Conservation (phyloP, 495 filamentous ascomycete genomes). For the Xylaria sp. region DNA sequence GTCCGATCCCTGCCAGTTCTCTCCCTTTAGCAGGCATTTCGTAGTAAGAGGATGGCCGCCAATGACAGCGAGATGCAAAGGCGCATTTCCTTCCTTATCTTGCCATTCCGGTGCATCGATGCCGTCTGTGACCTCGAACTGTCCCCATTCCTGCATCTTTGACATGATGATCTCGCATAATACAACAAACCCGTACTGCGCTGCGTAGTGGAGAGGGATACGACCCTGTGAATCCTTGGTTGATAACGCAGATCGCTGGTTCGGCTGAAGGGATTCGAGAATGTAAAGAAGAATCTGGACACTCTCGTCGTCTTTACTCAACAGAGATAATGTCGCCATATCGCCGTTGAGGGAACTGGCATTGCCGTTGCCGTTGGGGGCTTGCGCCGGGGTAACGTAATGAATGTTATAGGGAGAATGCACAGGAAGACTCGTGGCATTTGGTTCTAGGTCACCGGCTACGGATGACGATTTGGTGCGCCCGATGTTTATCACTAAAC, state of each 20-base stretch:
- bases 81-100: constrained; percentile 89
- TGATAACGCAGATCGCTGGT: constrained; percentile 72
- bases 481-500: constrained; percentile 88
- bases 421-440: constrained; percentile 54
- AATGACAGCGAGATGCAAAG: constrained; percentile 89
- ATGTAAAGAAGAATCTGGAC: constrained; percentile 77
- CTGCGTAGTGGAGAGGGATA: constrained; percentile 91
- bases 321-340: constrained; percentile 60
- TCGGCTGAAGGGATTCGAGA: constrained; percentile 69
- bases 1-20: constrained; percentile 70
- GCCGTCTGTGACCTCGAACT: constrained; percentile 82
- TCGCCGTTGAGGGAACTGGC: constrained; percentile 42
- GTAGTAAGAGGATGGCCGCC: constrained; percentile 90
- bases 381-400: constrained; percentile 68
- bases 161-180: constrained; percentile 88
- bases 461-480: constrained; percentile 71
- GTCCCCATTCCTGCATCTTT: constrained; percentile 85
- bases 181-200: constrained; percentile 89
- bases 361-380: constrained; percentile 58
- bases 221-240: constrained; percentile 81
- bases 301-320: constrained; percentile 74
- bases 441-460: constrained; percentile 55
- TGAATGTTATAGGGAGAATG: constrained; percentile 67
- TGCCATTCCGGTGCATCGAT: constrained; percentile 89
- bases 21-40: constrained; percentile 76